Evolutionary conservation across 1,284 basidiomycete genomes (phyloP), one percentile per base, ranked within the genome.

Genomic region (Ganoderma leucocontextum): DNA sequence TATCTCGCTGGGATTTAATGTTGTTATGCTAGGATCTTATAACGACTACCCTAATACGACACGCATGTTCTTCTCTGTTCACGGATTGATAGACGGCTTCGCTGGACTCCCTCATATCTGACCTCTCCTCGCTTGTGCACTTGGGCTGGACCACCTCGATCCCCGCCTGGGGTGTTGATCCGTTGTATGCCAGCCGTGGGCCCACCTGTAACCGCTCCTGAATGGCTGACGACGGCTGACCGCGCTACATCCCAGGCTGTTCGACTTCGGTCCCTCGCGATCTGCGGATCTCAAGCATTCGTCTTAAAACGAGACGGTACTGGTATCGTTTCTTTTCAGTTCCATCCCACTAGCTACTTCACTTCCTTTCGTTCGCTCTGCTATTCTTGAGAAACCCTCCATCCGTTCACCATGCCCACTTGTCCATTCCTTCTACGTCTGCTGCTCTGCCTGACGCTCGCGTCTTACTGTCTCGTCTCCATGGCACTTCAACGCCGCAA

Each of bases 11-110:
- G 38, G 38, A 59, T 59, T 8, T 38, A 35, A 35, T 29, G 25
- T 8, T 57, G 55, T 10, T 38, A 60, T 39, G 15, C 15, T 60
- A 42, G 13, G 22, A 29, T 25, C 9, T 15, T 39, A 25, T 13
- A 39, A 60, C 58, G 38, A 25, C 22, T 39, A 41, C 17, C 9
- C 19, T 60, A 60, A 60, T 41, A 58, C 13, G 38, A 60, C 39
- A 17, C 12, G 5, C 19, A 22, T 38, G 47, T 25, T 57, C 9
- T 57, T n/a, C 35, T 58, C 35, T 38, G 10, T 8, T 17, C 39
- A 41, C 12, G 38, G 6, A 15, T n/a, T 6, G 6, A 55, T 33
- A 33, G 29, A 35, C 7, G 25, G 25, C 29, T 55, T 33, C 7
- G 29, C 29, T 55, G 4, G 29, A 25, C 22, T 47, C 4, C 4